Percentiles rank a stretch among this genome's conserved stretches.
Conservation (phyloP, 2,329 filamentous ascomycete genomes). For the Xylariaceae sp. region DNA sequence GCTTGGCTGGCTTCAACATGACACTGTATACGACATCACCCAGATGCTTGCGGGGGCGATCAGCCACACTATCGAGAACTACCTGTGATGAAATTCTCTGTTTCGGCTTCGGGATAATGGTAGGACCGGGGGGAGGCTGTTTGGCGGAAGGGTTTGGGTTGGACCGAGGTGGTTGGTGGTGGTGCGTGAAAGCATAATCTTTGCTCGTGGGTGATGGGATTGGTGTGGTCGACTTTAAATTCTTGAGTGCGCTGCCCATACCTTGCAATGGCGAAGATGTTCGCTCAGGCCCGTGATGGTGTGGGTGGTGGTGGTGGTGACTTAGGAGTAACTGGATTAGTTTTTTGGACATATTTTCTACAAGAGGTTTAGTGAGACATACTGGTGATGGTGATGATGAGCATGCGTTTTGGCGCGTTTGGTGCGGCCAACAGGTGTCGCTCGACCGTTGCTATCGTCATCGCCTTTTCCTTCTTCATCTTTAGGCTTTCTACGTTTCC, state of each 20-base stretch:
- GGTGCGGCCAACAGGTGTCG: conserved; percentile 62
- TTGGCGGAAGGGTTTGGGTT: conserved; percentile 44
- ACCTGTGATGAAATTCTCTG: conserved; percentile 72
- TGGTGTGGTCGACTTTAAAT: conserved; percentile 54
- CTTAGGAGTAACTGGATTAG: conserved; percentile 41
- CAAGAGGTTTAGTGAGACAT: conserved; percentile 47
- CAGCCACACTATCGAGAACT: conserved; percentile 74
- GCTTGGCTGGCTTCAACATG: conserved; percentile 61
- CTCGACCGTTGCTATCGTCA: conserved; percentile 69
- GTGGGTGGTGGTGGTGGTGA: conserved; percentile 50
- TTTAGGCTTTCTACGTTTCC: conserved; percentile 73
- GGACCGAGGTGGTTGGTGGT: conserved; percentile 57
- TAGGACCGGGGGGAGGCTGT: conserved; percentile 45
- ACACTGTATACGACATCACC: conserved; percentile 85
- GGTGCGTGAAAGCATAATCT: conserved; percentile 51
- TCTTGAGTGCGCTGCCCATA: conserved; percentile 56
- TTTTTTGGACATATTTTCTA: conserved; percentile 23
- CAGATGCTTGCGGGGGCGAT: conserved; percentile 78
- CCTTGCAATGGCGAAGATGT: conserved; percentile 51
- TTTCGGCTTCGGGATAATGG: conserved; percentile 63
- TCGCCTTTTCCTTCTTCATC: conserved; percentile 75
- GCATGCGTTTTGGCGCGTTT: conserved; percentile 73
- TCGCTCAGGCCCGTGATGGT: conserved; percentile 59
- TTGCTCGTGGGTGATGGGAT: conserved; percentile 55
- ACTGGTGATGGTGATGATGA: conserved; percentile 73